These are phyloP conservation scores for Gypsophila paniculata DNA, from an alignment of 179 eudicot genomes.

Conservation along the genomic window DNA sequence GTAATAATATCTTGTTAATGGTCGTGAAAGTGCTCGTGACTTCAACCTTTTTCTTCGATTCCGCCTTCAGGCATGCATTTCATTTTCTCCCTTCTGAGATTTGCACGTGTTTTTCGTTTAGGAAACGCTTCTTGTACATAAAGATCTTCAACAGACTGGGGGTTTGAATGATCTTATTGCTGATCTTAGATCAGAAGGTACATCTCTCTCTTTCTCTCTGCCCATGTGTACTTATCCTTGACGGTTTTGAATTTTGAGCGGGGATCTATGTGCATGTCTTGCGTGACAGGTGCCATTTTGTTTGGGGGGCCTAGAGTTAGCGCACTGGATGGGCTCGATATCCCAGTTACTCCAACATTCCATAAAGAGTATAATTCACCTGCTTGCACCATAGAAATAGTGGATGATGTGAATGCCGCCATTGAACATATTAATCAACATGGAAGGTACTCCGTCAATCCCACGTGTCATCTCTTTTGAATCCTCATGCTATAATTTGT, in stretches of 20 bases:
- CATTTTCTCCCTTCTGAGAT: neutral
- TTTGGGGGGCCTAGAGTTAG: slow-evolving; percentile 90
- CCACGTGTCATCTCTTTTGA: neutral
- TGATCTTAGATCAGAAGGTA: slow-evolving; percentile 69
- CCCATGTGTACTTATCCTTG: neutral
- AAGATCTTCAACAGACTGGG: slow-evolving; percentile 52
- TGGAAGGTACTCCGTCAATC: slow-evolving; percentile 56
- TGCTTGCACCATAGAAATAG: slow-evolving; percentile 90
- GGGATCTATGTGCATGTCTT: slow-evolving; percentile 15
- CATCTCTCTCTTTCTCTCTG: neutral
- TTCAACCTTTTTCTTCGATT: neutral
- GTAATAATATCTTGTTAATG: slow-evolving; percentile 27
- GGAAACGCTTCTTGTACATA: slow-evolving; percentile 90
- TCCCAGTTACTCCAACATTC: slow-evolving; percentile 62
- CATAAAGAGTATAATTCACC: slow-evolving; percentile 80
- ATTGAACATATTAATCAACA: slow-evolving; percentile 84
- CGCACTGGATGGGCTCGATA: slow-evolving; percentile 43
- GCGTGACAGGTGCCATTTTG: slow-evolving; percentile 70
- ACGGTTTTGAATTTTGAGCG: slow-evolving; percentile 2
- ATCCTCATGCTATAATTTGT: neutral
- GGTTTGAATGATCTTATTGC: slow-evolving; percentile 47
- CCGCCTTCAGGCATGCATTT: neutral
- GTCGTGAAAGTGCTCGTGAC: neutral
- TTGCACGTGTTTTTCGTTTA: slow-evolving; percentile 20
- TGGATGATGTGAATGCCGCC: slow-evolving; percentile 82